Conservation (phyloP, 1,284 basidiomycete species). For the Apiotrichum sp. region DNA sequence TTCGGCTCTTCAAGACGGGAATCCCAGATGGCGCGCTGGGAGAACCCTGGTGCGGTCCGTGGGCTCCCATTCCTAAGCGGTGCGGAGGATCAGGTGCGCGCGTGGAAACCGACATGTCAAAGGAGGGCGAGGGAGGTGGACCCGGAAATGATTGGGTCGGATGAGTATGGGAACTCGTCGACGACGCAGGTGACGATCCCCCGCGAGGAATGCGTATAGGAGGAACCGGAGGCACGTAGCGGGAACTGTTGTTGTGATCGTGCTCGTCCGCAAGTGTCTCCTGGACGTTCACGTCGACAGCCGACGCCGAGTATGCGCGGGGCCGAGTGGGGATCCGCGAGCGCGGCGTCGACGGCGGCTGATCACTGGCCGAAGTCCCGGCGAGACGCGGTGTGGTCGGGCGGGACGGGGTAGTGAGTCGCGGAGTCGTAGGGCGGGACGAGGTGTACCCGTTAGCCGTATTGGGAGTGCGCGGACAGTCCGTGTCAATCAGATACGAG, state of each 20-base stretch:
- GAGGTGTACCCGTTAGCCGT: neutral
- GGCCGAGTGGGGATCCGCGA: slow-evolving; percentile 13
- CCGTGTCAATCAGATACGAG: neutral
- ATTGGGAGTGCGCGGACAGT: neutral
- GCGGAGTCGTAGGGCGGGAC: neutral
- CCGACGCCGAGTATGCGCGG: slow-evolving; percentile 9
- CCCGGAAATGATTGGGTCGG: neutral
- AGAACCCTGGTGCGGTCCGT: neutral
- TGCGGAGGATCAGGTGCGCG: slow-evolving; percentile 11
- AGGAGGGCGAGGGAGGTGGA: neutral
- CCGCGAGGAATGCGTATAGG: neutral
- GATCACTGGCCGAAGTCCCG: neutral
- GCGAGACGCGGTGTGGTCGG: neutral
- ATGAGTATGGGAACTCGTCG: neutral
- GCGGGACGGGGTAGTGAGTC: neutral
- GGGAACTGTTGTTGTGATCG: neutral
- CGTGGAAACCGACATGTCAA: slow-evolving; percentile 10
- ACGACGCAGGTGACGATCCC: neutral
- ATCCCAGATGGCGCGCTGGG: slow-evolving; percentile 8
- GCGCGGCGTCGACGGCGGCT: slow-evolving; percentile 1
- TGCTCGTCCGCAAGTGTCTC: slow-evolving; percentile 6
- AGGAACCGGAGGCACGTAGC: neutral
- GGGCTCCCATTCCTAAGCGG: slow-evolving; percentile 2
- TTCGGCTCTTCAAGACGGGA: slow-evolving; percentile 17
- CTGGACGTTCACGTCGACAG: neutral